phyloP scores from a whole-genome alignment of 2,329 filamentous ascomycete genomes.

The Blastomyces parvus region DNA sequence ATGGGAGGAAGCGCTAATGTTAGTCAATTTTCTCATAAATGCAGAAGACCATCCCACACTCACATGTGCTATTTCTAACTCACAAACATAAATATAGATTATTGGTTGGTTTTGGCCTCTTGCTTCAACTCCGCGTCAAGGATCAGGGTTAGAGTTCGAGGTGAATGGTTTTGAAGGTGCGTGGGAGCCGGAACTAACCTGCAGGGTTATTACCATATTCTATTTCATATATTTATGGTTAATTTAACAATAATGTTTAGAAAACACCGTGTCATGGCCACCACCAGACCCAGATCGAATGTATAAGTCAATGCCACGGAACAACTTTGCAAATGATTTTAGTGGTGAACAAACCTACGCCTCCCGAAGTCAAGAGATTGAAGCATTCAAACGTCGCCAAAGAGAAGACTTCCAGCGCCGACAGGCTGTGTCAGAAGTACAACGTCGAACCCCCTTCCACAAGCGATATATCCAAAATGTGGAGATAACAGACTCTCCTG shows the following conservation, averaged over 20 bases:
- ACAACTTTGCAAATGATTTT: constrained; percentile 20
- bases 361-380: constrained; percentile 32
- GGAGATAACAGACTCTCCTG: constrained; percentile 11
- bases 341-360: constrained; percentile 16
- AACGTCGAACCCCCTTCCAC: constrained; percentile 35
- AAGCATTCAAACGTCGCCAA: constrained; percentile 48
- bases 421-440: constrained; percentile 27
- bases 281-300: constrained; percentile 44
- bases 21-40: constrained; percentile 12
- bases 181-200: not conserved
- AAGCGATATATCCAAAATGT: constrained; percentile 26
- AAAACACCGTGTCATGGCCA: constrained; percentile 35
- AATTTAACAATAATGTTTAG: constrained; percentile 17
- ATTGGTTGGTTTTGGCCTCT: constrained; percentile 55
- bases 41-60: not conserved
- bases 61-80: not conserved
- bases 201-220: not conserved
- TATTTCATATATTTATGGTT: not conserved
- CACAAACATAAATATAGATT: constrained; percentile 22
- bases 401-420: constrained; percentile 41
- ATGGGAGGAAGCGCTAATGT: constrained; percentile 48
- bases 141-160: constrained; percentile 43
- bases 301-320: constrained; percentile 25
- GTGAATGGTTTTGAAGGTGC: constrained; percentile 53
- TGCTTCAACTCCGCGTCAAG: constrained; percentile 39